These are phyloP conservation scores for Termitomyces sp. DNA, from an alignment of 768 basidiomycete genomes.

Conservation along the genomic window DNA sequence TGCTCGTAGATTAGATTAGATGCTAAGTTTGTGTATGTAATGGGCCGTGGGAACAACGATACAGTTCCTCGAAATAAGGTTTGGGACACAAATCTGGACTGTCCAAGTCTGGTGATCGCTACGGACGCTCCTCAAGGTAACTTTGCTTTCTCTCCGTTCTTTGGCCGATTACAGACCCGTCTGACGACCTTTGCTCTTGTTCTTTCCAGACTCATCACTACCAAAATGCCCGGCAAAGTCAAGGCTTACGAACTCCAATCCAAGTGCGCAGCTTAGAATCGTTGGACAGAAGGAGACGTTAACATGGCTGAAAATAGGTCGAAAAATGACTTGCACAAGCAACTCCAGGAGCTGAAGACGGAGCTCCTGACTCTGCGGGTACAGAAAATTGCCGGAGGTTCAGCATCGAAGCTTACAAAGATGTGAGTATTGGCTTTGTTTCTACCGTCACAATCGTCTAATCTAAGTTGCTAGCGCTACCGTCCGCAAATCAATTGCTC, in stretches of 20 bases:
- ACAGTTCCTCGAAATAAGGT: slow-evolving; percentile 45
- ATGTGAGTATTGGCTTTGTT: slow-evolving; percentile 63
- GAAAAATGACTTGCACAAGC: slow-evolving; percentile 95
- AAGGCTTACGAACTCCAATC: slow-evolving; percentile 96
- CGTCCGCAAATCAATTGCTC: slow-evolving; percentile 98
- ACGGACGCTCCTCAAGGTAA: slow-evolving; percentile 44
- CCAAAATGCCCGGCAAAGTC: slow-evolving; percentile 85
- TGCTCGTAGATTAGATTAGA: slow-evolving; percentile 34
- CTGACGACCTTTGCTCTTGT: not conserved
- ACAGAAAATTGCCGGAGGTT: slow-evolving; percentile 96
- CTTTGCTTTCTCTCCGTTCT: slow-evolving; percentile 16
- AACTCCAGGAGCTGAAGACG: slow-evolving; percentile 89
- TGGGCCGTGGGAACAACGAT: slow-evolving; percentile 34
- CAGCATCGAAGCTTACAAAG: slow-evolving; percentile 93
- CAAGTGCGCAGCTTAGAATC: slow-evolving; percentile 56
- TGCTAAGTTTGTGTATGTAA: slow-evolving; percentile 27
- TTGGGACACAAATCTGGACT: slow-evolving; percentile 30
- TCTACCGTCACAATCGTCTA: not conserved
- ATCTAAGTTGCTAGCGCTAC: slow-evolving; percentile 55
- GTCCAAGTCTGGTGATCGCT: slow-evolving; percentile 28
- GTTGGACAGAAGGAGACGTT: slow-evolving; percentile 6
- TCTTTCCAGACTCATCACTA: slow-evolving; percentile 18
- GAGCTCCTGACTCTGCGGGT: slow-evolving; percentile 94
- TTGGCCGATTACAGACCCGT: not conserved
- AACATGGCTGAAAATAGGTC: slow-evolving; percentile 50